phyloP scores from a whole-genome alignment of 179 eudicot species.

The Carnegiea gigantea region DNA sequence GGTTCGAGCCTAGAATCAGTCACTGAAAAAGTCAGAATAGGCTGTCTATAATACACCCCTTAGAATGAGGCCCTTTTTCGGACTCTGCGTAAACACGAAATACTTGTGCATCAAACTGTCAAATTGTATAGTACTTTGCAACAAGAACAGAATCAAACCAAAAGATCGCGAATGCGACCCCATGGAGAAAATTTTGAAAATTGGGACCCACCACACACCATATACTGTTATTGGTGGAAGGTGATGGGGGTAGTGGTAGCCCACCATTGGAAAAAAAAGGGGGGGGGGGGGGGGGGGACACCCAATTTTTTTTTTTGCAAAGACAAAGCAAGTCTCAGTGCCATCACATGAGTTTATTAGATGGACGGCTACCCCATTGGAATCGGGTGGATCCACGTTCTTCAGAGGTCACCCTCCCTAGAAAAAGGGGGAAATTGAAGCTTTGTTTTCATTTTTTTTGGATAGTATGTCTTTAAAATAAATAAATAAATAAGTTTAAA shows the following conservation, averaged over 20 bases:
- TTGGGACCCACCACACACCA: constrained; percentile 20
- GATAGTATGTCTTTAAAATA: background rate
- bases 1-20: too few relatives aligned
- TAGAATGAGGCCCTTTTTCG: too few relatives aligned
- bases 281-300: too few relatives aligned
- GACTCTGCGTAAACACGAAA: too few relatives aligned
- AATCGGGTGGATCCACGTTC: constrained; percentile 79
- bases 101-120: too few relatives aligned
- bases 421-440: background rate
- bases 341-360: constrained; percentile 66
- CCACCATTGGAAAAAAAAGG: constrained; percentile 30
- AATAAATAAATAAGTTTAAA: background rate
- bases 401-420: constrained; percentile 24
- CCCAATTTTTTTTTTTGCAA: constrained; percentile 21
- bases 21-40: too few relatives aligned
- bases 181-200: constrained; percentile 21
- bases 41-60: too few relatives aligned
- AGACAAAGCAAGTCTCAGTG: constrained; percentile 50
- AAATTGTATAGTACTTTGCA: constrained; percentile 16
- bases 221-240: constrained; percentile 34
- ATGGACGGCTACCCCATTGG: constrained; percentile 51
- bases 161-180: constrained; percentile 22
- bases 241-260: constrained; percentile 31
- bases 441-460: background rate
- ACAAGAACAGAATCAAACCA: constrained; percentile 22